Percentiles rank a stretch among this genome's conserved stretches.
These are phyloP conservation scores for Ophiostoma sp. DNA, from an alignment of 2,329 filamentous ascomycete genomes.

Conservation along the genomic window DNA sequence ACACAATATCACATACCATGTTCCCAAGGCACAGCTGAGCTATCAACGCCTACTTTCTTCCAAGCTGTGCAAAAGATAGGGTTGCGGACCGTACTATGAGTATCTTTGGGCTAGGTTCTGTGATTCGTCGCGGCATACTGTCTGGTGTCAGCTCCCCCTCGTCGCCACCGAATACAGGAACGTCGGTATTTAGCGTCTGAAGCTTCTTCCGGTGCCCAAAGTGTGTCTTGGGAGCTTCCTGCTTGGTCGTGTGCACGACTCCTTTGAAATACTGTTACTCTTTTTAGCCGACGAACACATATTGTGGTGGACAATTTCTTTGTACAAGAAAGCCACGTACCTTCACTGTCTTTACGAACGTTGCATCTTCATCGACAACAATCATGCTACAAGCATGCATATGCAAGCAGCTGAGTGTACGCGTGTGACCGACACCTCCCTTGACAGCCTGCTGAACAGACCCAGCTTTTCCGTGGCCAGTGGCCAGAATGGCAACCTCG, in stretches of 20 bases:
- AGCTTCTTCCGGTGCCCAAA: not conserved
- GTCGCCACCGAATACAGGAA: not conserved
- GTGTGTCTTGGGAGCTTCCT: not conserved
- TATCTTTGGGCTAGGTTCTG: slow-evolving; percentile 15
- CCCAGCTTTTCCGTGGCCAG: slow-evolving; percentile 64
- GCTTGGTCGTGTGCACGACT: slow-evolving; percentile 40
- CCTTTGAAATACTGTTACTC: slow-evolving; percentile 52
- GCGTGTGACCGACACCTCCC: slow-evolving; percentile 71
- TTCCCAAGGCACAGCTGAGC: not conserved
- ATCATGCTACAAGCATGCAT: slow-evolving; percentile 67
- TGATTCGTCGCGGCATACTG: slow-evolving; percentile 24
- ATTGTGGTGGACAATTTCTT: not conserved
- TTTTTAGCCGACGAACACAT: not conserved
- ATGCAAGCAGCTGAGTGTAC: slow-evolving; percentile 68
- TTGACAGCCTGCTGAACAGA: slow-evolving; percentile 69
- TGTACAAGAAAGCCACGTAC: not conserved
- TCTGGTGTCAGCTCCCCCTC: slow-evolving; percentile 21
- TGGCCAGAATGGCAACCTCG: slow-evolving; percentile 69
- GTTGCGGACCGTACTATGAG: slow-evolving; percentile 22
- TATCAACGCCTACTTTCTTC: not conserved
- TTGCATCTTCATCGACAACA: slow-evolving; percentile 68
- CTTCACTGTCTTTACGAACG: slow-evolving; percentile 57
- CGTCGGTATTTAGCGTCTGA: slow-evolving; percentile 10
- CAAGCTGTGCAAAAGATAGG: slow-evolving; percentile 15
- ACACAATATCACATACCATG: not conserved